Conservation (phyloP, 1,139 yeast genomes). For the Insectozyma bohioensis region DNA sequence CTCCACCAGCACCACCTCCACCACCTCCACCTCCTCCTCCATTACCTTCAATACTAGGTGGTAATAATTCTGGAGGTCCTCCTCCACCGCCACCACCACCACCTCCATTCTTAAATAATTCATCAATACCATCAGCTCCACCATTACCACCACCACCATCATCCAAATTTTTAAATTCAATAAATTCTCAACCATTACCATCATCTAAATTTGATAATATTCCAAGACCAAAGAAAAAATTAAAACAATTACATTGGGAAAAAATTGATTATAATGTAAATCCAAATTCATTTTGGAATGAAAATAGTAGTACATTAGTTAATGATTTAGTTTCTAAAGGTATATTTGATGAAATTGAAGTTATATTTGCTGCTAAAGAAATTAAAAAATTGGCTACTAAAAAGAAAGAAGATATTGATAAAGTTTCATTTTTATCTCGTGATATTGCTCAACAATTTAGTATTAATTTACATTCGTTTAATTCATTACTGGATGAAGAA, state of each 20-base stretch:
- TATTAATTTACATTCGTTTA: constrained; percentile 67
- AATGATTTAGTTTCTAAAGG: constrained; percentile 64
- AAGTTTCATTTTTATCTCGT: constrained; percentile 61
- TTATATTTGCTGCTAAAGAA: constrained; percentile 77
- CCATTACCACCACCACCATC: constrained; percentile 25
- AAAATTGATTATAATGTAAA: constrained; percentile 56
- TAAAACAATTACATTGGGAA: constrained; percentile 85
- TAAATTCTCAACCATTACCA: constrained; percentile 21
- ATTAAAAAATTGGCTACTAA: constrained; percentile 55
- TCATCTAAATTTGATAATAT: constrained; percentile 52
- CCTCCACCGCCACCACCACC: constrained; percentile 36
- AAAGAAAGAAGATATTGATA: constrained; percentile 49
- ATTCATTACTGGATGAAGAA: constrained; percentile 52
- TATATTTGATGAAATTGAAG: constrained; percentile 72
- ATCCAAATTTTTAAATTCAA: constrained; percentile 24
- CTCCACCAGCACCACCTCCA: constrained; percentile 24
- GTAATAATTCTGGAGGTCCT: constrained; percentile 16
- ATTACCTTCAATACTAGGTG: constrained; percentile 8
- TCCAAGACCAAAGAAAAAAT: constrained; percentile 75
- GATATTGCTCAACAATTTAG: constrained; percentile 80
- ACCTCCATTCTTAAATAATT: constrained; percentile 18
- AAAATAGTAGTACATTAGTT: constrained; percentile 45
- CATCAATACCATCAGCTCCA: constrained; percentile 17
- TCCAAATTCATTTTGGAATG: constrained; percentile 66
- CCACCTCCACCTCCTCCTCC: constrained; percentile 29